Evolutionary conservation across 2,329 filamentous ascomycete species (phyloP), one percentile per base, ranked within the genome.

Genomic region (Colletotrichum spaethianum): DNA sequence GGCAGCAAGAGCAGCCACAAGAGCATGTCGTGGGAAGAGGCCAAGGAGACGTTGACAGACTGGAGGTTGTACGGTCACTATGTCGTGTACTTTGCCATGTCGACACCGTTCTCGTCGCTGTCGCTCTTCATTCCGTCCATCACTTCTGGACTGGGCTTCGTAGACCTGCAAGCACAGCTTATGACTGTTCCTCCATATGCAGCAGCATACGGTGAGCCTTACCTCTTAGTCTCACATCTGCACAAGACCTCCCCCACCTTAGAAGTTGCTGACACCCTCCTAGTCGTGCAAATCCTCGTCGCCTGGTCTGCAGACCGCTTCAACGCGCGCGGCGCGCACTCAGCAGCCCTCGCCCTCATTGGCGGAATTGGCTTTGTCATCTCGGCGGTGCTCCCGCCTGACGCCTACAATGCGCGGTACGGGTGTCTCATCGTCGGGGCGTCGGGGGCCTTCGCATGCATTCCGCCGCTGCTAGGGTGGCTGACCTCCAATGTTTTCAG

Each of bases 391-490:
- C 44, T 63, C 33, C 61, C 61, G 7, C 80, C 90, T 0, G 83
- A 89, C 52, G 85, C 88, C 3, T 93, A 92, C 76, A 75, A 83
- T 12, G 78, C 81, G 20, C 89, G 92, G n/a, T 94, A 94, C 77
- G 92, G 90, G 44, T 92, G 91, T 73, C 86, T 94, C 12, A 92
- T 94, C 40, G 83, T 94, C 48, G 92, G 91, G 0, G 86, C 90
- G 1, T 87, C 89, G 2, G 92, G 93, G 1, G 85, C 91, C 0
- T 94, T 94, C 73, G 87, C 90, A 1, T 92, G 89, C 74, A 92
- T 93, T 56, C 92, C 92, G 0, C 91, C 92, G 0, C 85, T 94
- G 72, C 84, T 93, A 1, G 91, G 91, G n/a, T 93, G 91, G 92
- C 83, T 93, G 8, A 90, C 89, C 11, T 90, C 89, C 50, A 94